Percentiles rank a stretch among this genome's conserved stretches.
phyloP scores from a whole-genome alignment of 208 protist species.

The Kentomonas sorsogonicus region DNA sequence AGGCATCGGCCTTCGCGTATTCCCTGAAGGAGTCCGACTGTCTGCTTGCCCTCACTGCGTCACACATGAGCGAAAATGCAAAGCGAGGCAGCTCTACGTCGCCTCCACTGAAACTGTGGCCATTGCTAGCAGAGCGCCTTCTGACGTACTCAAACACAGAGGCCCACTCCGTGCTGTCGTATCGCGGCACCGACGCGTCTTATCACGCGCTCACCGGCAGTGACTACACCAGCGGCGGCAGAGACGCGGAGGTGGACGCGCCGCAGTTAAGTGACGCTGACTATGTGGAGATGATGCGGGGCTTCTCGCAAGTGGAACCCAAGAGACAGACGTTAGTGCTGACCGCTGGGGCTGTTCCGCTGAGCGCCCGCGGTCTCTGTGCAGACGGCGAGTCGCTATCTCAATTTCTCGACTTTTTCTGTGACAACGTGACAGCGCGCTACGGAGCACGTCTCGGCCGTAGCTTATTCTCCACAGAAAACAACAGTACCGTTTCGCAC shows the following conservation, averaged over 20 bases:
- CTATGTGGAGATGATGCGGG: no score
- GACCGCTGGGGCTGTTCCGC: slow-evolving; percentile 71
- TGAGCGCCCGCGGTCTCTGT: slow-evolving; percentile 59
- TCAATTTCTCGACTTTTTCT: slow-evolving; percentile 35
- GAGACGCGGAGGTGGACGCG: neutral
- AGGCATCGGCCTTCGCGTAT: slow-evolving; percentile 26
- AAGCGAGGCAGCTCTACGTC: slow-evolving; percentile 33
- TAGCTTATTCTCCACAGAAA: no score
- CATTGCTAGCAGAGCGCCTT: slow-evolving; percentile 39
- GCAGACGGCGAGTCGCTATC: slow-evolving; percentile 37
- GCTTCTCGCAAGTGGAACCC: neutral
- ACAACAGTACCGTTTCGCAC: no score
- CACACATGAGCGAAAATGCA: no score
- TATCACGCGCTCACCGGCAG: no score
- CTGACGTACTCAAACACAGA: slow-evolving; percentile 54
- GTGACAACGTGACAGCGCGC: slow-evolving; percentile 10
- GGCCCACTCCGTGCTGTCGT: slow-evolving; percentile 43
- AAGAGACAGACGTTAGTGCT: slow-evolving; percentile 51
- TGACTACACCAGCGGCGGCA: no score
- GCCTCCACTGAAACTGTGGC: slow-evolving; percentile 30
- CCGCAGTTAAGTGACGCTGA: no score
- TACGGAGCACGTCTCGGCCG: no score
- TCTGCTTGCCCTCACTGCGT: slow-evolving; percentile 33
- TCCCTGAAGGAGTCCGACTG: slow-evolving; percentile 69
- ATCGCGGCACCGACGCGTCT: slow-evolving; percentile 44